Conservation (phyloP, 1,284 basidiomycete species). For the Tranzscheliella williamsii region DNA sequence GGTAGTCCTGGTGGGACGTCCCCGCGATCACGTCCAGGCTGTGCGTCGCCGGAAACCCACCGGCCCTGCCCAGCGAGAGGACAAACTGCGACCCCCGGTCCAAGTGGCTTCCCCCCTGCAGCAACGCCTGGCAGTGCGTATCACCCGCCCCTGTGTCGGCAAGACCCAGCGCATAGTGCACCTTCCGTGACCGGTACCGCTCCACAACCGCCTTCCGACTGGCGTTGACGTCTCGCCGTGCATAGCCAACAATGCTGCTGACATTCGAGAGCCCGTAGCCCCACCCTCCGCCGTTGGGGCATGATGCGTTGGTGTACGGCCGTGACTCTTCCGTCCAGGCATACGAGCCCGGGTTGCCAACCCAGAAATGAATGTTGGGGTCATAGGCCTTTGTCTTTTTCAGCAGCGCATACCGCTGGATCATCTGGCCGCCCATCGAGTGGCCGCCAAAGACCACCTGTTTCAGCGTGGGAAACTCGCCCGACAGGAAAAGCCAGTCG, state of each 20-base stretch:
- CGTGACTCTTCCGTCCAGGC: conserved; percentile 43
- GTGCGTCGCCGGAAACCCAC: conserved; percentile 43
- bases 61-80: conserved; percentile 16
- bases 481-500: conserved; percentile 43
- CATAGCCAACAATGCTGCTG: conserved; percentile 28
- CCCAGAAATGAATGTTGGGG: conserved; percentile 48
- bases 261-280: conserved; percentile 48
- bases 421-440: conserved; percentile 55
- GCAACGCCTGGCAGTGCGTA: conserved; percentile 50
- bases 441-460: conserved; percentile 55
- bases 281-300: conserved; percentile 28
- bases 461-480: conserved; percentile 47
- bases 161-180: conserved; percentile 47
- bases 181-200: conserved; percentile 36
- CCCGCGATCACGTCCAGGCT: conserved; percentile 48
- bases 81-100: conserved; percentile 53
- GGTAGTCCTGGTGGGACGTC: conserved; percentile 56
- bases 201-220: conserved; percentile 33
- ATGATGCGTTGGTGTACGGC: conserved; percentile 24
- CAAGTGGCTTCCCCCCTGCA: conserved; percentile 53
- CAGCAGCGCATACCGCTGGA: conserved; percentile 46
- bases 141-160: conserved; percentile 53
- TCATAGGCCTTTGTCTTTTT: conserved; percentile 53
- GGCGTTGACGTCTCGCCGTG: conserved; percentile 42
- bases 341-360: conserved; percentile 57